These are phyloP conservation scores for Stagonosporopsis tanaceti DNA, from an alignment of 2,329 filamentous ascomycete species.

Conservation along the genomic window DNA sequence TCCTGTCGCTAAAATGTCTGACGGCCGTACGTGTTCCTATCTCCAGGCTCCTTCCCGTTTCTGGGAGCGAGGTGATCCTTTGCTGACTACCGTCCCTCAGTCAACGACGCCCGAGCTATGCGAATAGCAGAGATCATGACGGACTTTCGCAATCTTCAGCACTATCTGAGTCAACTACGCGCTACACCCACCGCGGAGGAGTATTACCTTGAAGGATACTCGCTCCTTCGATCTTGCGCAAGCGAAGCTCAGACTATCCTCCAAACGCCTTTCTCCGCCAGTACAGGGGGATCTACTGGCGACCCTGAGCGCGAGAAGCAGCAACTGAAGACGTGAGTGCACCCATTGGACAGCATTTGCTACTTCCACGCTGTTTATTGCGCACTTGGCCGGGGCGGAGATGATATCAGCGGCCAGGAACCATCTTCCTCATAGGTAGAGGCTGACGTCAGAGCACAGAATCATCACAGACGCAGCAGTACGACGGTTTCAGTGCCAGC, in stretches of 20 bases:
- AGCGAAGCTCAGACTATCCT: constrained; percentile 64
- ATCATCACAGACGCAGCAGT: constrained; percentile 68
- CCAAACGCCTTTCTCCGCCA: constrained; percentile 60
- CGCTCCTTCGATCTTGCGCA: constrained; percentile 64
- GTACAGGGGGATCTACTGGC: constrained; percentile 51
- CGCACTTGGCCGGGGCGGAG: not conserved
- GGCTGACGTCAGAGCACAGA: constrained; percentile 50
- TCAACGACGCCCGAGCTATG: constrained; percentile 70
- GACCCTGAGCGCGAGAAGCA: constrained; percentile 64
- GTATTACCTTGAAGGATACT: constrained; percentile 66
- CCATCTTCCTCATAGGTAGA: constrained; percentile 3
- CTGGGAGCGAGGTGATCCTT: not conserved
- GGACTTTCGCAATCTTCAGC: constrained; percentile 68
- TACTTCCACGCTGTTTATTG: constrained; percentile 2
- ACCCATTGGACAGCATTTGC: not conserved
- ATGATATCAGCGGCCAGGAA: constrained; percentile 7
- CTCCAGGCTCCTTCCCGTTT: not conserved
- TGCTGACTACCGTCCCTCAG: constrained; percentile 49
- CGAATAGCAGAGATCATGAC: constrained; percentile 70
- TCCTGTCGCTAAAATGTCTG: constrained; percentile 56
- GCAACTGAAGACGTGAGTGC: constrained; percentile 64
- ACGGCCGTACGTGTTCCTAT: constrained; percentile 60
- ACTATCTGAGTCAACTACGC: constrained; percentile 65
- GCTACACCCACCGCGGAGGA: constrained; percentile 62
- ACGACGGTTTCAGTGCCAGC: constrained; percentile 68